phyloP scores from a whole-genome alignment of 164 flowering plant species.

The Pachysandra terminalis region DNA sequence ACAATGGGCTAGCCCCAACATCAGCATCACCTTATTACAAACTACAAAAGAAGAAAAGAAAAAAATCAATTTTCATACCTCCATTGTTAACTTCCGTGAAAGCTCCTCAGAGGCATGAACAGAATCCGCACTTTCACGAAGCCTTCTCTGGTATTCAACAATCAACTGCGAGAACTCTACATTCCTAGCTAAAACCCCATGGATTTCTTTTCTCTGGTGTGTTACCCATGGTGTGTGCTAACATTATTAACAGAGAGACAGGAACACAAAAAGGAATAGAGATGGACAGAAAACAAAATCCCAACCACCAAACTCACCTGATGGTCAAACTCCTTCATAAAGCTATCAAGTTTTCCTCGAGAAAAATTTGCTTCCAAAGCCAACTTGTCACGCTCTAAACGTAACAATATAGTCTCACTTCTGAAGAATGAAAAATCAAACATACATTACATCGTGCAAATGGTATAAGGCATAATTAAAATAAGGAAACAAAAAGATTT shows the following conservation, averaged over 20 bases:
- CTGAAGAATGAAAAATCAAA: slow-evolving; percentile 21
- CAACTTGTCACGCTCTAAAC: slow-evolving; percentile 64
- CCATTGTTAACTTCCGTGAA: slow-evolving; percentile 71
- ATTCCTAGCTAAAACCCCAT: slow-evolving; percentile 63
- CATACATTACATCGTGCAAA: too few species aligned
- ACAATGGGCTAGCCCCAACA: too few species aligned
- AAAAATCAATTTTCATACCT: too few species aligned
- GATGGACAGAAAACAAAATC: neutral
- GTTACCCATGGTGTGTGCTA: slow-evolving; percentile 13
- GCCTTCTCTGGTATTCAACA: slow-evolving; percentile 71
- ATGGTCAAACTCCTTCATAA: slow-evolving; percentile 57
- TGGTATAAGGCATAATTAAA: too few species aligned
- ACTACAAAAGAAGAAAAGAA: too few species aligned
- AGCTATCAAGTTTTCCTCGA: slow-evolving; percentile 52
- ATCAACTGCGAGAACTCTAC: slow-evolving; percentile 84
- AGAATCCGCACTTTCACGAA: slow-evolving; percentile 73
- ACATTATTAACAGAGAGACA: too few species aligned
- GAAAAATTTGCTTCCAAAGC: slow-evolving; percentile 61
- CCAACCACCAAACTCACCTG: slow-evolving; percentile 35
- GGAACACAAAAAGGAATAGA: neutral
- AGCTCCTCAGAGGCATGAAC: slow-evolving; percentile 61
- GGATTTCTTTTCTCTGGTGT: slow-evolving; percentile 56
- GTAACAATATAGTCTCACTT: slow-evolving; percentile 39
- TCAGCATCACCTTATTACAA: too few species aligned
- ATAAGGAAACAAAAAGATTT: too few species aligned